These are phyloP conservation scores for Geranium brycei DNA, from an alignment of 345 rosid species.

Conservation along the genomic window DNA sequence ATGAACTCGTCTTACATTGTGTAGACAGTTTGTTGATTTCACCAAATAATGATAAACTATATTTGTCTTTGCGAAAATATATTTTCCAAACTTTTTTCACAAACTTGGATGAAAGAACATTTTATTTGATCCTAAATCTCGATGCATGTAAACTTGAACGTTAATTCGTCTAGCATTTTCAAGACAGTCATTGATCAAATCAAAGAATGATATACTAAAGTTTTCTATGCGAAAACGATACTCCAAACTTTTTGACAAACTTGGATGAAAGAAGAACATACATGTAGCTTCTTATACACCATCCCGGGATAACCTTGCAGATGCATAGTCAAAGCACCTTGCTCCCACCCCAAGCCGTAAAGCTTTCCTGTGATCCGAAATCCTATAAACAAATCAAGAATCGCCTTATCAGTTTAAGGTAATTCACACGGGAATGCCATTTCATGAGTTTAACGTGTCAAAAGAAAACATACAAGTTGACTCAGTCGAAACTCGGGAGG, in stretches of 20 bases:
- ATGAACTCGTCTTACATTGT: no score
- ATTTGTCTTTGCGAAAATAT: no score
- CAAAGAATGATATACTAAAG: neutral
- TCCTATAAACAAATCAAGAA: constrained; percentile 34
- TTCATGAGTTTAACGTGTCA: neutral
- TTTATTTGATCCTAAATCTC: no score
- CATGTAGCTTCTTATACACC: no score
- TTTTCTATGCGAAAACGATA: neutral
- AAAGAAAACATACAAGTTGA: constrained; percentile 53
- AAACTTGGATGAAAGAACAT: no score
- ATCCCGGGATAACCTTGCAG: neutral
- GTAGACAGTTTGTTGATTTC: no score
- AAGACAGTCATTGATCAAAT: no score
- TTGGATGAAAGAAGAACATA: no score
- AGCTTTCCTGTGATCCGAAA: constrained; percentile 93
- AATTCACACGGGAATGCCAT: neutral
- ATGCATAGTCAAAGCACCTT: constrained; percentile 24
- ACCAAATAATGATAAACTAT: no score
- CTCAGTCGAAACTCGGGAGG: constrained; percentile 90
- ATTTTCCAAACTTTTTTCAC: no score
- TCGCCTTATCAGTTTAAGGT: neutral
- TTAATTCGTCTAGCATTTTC: no score
- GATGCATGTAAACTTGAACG: neutral
- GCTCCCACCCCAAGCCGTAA: constrained; percentile 59
- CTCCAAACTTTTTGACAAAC: neutral